These are phyloP conservation scores for Haberlea rhodopensis DNA, from an alignment of 257 asterid genomes.

Conservation along the genomic window DNA sequence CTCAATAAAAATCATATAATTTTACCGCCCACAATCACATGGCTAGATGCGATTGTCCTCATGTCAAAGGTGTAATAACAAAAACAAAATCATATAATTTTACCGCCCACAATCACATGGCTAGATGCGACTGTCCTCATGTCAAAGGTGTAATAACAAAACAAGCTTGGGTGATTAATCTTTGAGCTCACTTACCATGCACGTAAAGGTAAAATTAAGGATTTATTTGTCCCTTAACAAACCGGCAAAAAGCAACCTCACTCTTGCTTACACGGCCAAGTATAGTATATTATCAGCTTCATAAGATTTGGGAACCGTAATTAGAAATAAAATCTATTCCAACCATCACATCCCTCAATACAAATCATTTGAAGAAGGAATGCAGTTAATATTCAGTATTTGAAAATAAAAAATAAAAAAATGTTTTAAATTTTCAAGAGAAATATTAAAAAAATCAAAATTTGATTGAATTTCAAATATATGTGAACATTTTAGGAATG, in stretches of 20 bases:
- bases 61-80: slow-evolving; percentile 23
- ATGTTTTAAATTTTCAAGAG: no score
- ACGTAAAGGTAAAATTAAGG: slow-evolving; percentile 56
- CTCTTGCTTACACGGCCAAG: slow-evolving; percentile 70
- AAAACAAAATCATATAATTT: no score
- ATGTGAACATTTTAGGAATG: no score
- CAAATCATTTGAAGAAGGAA: neutral
- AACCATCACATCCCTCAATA: slow-evolving; percentile 28
- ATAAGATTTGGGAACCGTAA: slow-evolving; percentile 5
- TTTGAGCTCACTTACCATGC: slow-evolving; percentile 46
- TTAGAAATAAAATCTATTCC: slow-evolving; percentile 14
- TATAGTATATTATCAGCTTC: neutral
- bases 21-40: no score
- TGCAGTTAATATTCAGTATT: no score
- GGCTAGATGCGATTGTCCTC: no score
- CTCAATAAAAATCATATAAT: no score
- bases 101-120: no score
- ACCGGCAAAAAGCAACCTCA: slow-evolving; percentile 73
- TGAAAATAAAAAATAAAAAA: no score
- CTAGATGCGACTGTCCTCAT: no score
- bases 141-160: slow-evolving; percentile 24
- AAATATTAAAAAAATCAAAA: no score
- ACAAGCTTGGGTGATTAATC: slow-evolving; percentile 22
- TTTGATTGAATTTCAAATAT: no score
- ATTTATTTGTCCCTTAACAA: slow-evolving; percentile 49